A percentile compares a stretch with the other conserved stretches of the same genome.
These are phyloP conservation scores for Sporisorium exsertum DNA, from an alignment of 1,284 basidiomycete genomes.

Conservation along the genomic window DNA sequence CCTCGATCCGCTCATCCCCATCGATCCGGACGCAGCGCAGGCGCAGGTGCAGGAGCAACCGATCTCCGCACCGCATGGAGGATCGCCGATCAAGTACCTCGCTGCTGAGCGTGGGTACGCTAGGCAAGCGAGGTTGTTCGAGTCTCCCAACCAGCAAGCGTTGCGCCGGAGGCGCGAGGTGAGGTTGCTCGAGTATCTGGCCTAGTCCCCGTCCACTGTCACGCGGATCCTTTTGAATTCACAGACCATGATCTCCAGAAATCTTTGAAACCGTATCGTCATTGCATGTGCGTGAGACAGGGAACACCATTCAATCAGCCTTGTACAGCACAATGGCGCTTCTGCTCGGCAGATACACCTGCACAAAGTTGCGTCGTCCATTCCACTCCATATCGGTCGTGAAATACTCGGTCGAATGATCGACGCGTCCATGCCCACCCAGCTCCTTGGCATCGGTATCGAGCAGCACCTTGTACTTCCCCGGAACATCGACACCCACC, in stretches of 20 bases:
- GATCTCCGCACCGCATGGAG: not conserved
- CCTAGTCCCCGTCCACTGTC: not conserved
- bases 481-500: slow-evolving; percentile 85
- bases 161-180: not conserved
- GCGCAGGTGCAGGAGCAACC: not conserved
- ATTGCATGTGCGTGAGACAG: not conserved
- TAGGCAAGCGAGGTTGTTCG: not conserved
- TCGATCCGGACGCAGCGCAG: not conserved
- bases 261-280: not conserved
- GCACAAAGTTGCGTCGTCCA: slow-evolving; percentile 80
- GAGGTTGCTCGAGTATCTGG: not conserved
- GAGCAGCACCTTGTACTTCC: slow-evolving; percentile 86
- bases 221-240: too few relatives aligned
- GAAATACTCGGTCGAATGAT: slow-evolving; percentile 76
- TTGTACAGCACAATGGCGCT: slow-evolving; percentile 77
- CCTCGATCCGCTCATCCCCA: not conserved
- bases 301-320: slow-evolving; percentile 3
- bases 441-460: slow-evolving; percentile 82
- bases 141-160: not conserved
- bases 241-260: too few relatives aligned
- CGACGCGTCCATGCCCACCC: slow-evolving; percentile 88
- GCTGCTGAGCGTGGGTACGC: not conserved
- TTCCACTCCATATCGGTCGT: slow-evolving; percentile 94
- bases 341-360: slow-evolving; percentile 80
- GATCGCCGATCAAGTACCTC: not conserved